These are phyloP conservation scores for Hansfordia pulvinata DNA, from an alignment of 2,329 filamentous ascomycete species.

Conservation along the genomic window DNA sequence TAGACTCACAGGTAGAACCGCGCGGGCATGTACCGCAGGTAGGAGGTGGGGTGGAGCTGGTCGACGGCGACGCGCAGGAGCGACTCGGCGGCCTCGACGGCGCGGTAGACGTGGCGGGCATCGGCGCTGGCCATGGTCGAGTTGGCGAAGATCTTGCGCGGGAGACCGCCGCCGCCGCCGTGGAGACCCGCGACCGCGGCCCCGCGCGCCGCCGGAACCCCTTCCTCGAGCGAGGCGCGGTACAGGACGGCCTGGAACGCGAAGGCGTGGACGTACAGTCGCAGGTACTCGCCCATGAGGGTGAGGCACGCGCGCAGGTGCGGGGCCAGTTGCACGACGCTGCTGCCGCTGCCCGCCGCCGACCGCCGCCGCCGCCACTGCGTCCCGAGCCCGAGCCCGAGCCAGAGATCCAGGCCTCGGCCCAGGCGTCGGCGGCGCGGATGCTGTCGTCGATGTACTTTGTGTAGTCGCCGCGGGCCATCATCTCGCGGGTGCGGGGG, in stretches of 20 bases:
- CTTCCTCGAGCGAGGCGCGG: conserved; percentile 24
- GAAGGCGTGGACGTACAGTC: conserved; percentile 63
- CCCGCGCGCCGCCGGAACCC: background rate
- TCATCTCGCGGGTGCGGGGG: conserved; percentile 54
- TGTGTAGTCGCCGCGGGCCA: conserved; percentile 58
- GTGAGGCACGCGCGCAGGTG: conserved; percentile 54
- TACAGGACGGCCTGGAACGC: conserved; percentile 59
- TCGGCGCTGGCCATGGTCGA: conserved; percentile 47
- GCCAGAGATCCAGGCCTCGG: too few relatives aligned
- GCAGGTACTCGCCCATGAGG: conserved; percentile 59
- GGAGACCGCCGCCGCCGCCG: too few relatives aligned
- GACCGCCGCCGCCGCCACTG: too few relatives aligned
- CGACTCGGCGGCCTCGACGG: conserved; percentile 49
- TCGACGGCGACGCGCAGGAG: conserved; percentile 46
- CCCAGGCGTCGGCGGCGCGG: too few relatives aligned
- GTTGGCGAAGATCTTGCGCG: conserved; percentile 37
- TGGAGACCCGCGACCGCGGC: background rate
- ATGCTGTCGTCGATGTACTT: conserved; percentile 61
- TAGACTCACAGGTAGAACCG: conserved; percentile 52
- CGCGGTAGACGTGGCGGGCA: conserved; percentile 53
- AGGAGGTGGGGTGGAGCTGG: conserved; percentile 41
- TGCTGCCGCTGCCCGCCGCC: too few relatives aligned
- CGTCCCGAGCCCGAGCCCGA: too few relatives aligned
- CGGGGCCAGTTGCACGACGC: conserved; percentile 49
- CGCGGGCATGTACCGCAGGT: conserved; percentile 50